phyloP scores from a whole-genome alignment of 2,329 filamentous ascomycete genomes.

The Salinomyces thailandicus region DNA sequence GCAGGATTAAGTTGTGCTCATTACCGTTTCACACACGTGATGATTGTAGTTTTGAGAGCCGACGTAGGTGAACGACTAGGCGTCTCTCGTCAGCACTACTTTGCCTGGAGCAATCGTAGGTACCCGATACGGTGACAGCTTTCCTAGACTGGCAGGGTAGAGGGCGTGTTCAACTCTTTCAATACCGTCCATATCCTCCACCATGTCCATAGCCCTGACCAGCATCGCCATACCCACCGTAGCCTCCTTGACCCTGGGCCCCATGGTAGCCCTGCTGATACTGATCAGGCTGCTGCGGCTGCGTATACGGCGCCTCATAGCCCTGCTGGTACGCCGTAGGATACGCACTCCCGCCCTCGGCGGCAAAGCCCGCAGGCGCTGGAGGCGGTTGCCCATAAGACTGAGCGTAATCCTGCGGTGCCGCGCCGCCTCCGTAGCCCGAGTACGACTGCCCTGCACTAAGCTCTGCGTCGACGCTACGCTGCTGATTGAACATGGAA shows the following conservation, averaged over 20 bases:
- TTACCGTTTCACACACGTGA: too few species aligned
- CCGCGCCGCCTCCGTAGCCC: neutral
- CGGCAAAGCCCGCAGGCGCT: slow-evolving; percentile 19
- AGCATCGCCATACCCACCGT: slow-evolving; percentile 4
- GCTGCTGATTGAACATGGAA: slow-evolving; percentile 17
- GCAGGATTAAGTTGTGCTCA: too few species aligned
- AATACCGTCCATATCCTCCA: slow-evolving; percentile 9
- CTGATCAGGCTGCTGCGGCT: slow-evolving; percentile 15
- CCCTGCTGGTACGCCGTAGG: slow-evolving; percentile 27
- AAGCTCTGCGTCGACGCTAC: slow-evolving; percentile 1
- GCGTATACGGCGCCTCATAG: slow-evolving; percentile 24
- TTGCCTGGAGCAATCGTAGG: too few species aligned
- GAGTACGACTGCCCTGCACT: neutral
- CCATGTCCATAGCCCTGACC: slow-evolving; percentile 6
- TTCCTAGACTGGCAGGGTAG: too few species aligned
- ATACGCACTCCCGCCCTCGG: slow-evolving; percentile 20
- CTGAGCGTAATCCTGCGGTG: slow-evolving; percentile 9
- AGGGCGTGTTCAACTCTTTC: too few species aligned
- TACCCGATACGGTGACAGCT: too few species aligned
- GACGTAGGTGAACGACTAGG: too few species aligned
- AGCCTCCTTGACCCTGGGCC: slow-evolving; percentile 7
- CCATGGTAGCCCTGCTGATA: slow-evolving; percentile 9
- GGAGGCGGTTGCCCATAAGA: slow-evolving; percentile 16
- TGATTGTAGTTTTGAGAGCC: too few species aligned
- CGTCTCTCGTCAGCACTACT: too few species aligned